A percentile compares a stretch with the other conserved stretches of the same genome.
Conservation (phyloP, 306 rosid genomes). For the Vigna nakashimae region DNA sequence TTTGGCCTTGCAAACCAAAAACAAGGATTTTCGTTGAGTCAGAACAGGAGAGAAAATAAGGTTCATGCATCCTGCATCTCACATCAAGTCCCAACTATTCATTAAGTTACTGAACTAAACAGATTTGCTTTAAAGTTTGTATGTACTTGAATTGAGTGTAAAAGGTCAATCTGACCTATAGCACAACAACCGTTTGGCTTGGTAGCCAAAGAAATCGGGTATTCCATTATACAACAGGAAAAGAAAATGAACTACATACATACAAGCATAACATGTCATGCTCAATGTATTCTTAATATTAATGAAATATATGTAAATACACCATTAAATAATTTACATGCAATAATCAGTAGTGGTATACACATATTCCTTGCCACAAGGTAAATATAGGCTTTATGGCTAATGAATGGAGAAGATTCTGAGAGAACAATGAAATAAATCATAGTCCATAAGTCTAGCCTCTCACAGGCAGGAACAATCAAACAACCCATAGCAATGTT, state of each 20-base stretch:
- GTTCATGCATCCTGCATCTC: conserved; percentile 12
- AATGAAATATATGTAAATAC: conserved; percentile 25
- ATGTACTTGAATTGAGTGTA: not conserved
- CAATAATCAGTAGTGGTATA: not conserved
- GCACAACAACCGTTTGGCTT: too few species aligned
- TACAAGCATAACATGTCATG: not conserved
- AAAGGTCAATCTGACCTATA: too few species aligned
- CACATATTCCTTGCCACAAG: not conserved
- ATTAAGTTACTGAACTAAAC: not conserved
- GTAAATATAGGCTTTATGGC: not conserved
- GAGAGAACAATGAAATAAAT: conserved; percentile 12
- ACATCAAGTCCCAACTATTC: conserved; percentile 18
- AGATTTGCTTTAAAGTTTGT: not conserved
- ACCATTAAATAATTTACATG: conserved; percentile 14
- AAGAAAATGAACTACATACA: not conserved
- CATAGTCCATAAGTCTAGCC: not conserved
- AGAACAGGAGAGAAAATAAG: conserved; percentile 3
- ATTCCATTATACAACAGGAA: not conserved
- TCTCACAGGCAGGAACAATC: not conserved
- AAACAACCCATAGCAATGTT: not conserved
- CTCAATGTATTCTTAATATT: not conserved
- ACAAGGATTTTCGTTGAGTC: not conserved
- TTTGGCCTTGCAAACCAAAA: conserved; percentile 29
- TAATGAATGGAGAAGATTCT: not conserved
- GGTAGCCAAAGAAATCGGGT: conserved; percentile 1